Conservation (phyloP, 2,329 filamentous ascomycete genomes). For the Ascochyta fabae region DNA sequence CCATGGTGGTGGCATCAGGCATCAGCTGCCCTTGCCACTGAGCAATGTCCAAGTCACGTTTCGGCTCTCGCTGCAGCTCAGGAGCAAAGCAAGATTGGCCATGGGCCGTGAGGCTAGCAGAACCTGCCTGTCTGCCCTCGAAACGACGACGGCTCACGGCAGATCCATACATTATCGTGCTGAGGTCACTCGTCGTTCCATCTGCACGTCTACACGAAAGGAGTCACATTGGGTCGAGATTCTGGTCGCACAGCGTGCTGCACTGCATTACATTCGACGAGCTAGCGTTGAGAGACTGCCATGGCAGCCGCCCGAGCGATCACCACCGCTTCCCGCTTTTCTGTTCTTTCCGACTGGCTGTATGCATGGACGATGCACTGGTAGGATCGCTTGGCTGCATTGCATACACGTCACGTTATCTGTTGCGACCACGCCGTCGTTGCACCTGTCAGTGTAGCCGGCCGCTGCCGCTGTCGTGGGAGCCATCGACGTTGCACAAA, state of each 20-base stretch:
- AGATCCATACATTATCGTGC: conserved; percentile 1
- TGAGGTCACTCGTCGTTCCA: conserved; percentile 1
- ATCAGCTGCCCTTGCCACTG: conserved; percentile 33
- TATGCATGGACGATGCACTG: conserved; percentile 21
- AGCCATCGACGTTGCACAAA: conserved; percentile 16
- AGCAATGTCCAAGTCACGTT: conserved; percentile 12
- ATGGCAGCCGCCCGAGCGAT: conserved; percentile 27
- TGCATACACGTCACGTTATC: conserved; percentile 39
- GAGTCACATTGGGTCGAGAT: conserved; percentile 23
- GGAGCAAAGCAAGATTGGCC: conserved; percentile 7
- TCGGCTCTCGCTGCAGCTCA: conserved; percentile 3
- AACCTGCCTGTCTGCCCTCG: not conserved
- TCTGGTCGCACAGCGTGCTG: conserved; percentile 33
- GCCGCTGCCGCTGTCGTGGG: conserved; percentile 13
- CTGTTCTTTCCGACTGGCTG: conserved; percentile 41
- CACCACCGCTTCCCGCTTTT: conserved; percentile 31
- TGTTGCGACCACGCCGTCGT: conserved; percentile 7
- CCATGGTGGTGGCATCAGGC: conserved; percentile 20
- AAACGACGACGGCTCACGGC: conserved; percentile 8
- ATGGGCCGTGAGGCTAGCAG: not conserved
- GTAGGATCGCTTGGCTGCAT: conserved; percentile 42
- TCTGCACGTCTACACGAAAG: conserved; percentile 31
- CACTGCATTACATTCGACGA: conserved; percentile 25
- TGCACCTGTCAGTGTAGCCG: conserved; percentile 14
- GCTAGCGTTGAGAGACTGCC: conserved; percentile 17